A percentile compares a stretch with the other conserved stretches of the same genome.
These are phyloP conservation scores for Nymphaea thermarum DNA, from an alignment of 164 flowering plant genomes.

Conservation along the genomic window DNA sequence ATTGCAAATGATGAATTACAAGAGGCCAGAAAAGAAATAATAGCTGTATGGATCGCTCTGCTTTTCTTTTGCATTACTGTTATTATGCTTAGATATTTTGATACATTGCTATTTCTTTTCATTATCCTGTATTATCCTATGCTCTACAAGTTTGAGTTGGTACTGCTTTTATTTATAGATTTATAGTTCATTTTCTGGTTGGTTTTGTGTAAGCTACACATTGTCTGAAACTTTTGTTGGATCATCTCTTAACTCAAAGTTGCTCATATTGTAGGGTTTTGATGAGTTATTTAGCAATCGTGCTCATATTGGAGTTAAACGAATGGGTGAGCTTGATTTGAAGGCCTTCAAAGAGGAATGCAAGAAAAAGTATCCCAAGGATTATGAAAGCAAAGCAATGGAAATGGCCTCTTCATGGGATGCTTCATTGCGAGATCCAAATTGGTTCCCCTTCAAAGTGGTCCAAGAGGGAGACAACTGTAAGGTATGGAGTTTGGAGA, in stretches of 20 bases:
- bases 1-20: not conserved
- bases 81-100: not conserved
- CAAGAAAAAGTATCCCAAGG: not conserved
- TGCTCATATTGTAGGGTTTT: not conserved
- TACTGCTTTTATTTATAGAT: too few relatives aligned
- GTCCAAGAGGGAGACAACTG: not conserved
- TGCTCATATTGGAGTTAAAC: not conserved
- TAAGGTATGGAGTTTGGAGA: too few relatives aligned
- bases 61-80: not conserved
- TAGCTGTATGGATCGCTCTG: not conserved
- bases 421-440: not conserved
- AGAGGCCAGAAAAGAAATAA: not conserved
- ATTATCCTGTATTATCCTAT: too few relatives aligned
- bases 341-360: not conserved
- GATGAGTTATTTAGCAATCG: not conserved
- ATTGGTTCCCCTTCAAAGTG: not conserved
- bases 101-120: too few relatives aligned
- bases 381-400: not conserved
- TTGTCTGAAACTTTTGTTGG: not conserved
- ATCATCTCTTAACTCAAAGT: not conserved
- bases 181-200: too few relatives aligned
- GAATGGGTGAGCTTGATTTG: not conserved
- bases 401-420: not conserved
- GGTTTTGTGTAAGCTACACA: not conserved
- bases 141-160: too few relatives aligned